Percentiles rank a stretch among this genome's conserved stretches.
phyloP scores from a whole-genome alignment of 192 early-diverging fungal species.

The Entrophospora sp. region DNA sequence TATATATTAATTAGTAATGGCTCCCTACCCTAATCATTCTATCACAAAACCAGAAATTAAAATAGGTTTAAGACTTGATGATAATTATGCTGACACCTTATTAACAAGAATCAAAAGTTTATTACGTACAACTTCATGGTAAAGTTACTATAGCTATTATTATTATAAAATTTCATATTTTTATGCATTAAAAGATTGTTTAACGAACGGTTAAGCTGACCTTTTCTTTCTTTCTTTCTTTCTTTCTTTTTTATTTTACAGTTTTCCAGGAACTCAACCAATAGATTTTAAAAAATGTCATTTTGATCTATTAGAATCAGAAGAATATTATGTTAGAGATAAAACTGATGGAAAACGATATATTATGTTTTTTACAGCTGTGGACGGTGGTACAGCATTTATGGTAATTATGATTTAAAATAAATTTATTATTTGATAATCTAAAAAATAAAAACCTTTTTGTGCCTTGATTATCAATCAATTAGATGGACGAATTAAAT shows the following conservation, averaged over 20 bases:
- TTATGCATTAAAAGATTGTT: neutral
- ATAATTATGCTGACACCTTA: neutral
- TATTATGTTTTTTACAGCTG: conserved; percentile 29
- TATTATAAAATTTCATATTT: neutral
- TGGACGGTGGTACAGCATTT: conserved; percentile 38
- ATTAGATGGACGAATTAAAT: conserved; percentile 58
- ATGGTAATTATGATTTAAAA: conserved; percentile 27
- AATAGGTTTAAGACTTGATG: conserved; percentile 1
- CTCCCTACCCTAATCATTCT: neutral
- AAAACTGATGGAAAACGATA: conserved; percentile 43
- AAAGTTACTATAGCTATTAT: neutral
- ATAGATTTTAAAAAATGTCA: conserved; percentile 40
- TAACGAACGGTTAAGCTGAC: too few relatives aligned
- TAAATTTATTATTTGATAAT: neutral
- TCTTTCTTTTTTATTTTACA: conserved; percentile 12
- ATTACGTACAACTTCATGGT: neutral
- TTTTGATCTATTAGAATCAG: conserved; percentile 32
- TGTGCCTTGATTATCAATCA: neutral
- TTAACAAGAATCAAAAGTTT: neutral
- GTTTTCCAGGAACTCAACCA: conserved; percentile 52
- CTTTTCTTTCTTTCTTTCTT: neutral
- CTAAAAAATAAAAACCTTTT: neutral
- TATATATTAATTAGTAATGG: too few relatives aligned
- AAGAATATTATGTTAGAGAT: conserved; percentile 54
- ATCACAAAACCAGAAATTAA: neutral